Base-by-base conservation (phyloP, 2,329 filamentous ascomycete species). In the Hypoxylon sp. region DNA sequence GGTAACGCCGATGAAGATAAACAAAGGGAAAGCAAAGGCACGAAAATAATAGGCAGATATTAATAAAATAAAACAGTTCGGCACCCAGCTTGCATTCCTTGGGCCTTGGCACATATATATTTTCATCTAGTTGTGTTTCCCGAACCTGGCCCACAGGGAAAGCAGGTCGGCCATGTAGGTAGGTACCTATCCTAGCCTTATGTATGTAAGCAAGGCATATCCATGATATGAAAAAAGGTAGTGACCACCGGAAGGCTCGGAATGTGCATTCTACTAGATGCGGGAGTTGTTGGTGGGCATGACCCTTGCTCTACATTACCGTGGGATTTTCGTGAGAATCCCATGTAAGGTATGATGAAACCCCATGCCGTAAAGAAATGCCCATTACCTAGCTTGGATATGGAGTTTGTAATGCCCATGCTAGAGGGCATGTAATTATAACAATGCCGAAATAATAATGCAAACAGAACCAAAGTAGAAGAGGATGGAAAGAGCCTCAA, bases 191-290 rank as follows among this genome's bases (percentile, higher is more conserved):
- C 49, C 2, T 23, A 36, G 34, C 34, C n/a, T 41, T 36, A 36
- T 43, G 38, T 43, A 34, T 11, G 28, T 30, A 49, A 46, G 32
- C 23, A 64, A 32, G 58, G 49, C 13, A 43, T 28, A 48, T 53
- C n/a, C n/a, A n/a, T n/a, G n/a, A 25, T 51, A 23, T 17, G 11
- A 52, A 36, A 59, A 46, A 43, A 32, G 45, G 28, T 9, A 60
- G 51, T 30, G 32, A 52, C 52, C 19, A n/a, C 55, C 69, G 69
- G 69, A 70, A 65, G 36, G 49, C 61, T 70, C 69, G 69, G 69
- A 55, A 60, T 70, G 45, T 32, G 19, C 21, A 17, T 32, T 38
- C 14, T 41, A 7, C 55, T 53, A 9, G 21, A 67, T 52, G 58
- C 32, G 51, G 61, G 51, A 36, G 48, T 14, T 21, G 28, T 28